phyloP scores from a whole-genome alignment of 345 rosid species.

The Eutrema heterophyllum region DNA sequence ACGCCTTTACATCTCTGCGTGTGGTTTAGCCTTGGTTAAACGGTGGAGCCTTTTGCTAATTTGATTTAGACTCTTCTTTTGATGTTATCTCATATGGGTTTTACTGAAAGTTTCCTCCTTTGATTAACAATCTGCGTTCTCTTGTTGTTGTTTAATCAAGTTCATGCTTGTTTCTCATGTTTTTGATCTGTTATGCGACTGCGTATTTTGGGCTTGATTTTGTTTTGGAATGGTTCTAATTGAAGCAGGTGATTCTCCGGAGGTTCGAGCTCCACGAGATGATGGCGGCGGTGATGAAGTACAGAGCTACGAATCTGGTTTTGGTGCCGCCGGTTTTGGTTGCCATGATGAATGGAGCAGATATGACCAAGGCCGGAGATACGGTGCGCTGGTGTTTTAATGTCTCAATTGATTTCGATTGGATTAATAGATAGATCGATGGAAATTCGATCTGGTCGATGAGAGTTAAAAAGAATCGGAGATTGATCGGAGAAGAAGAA shows the following conservation, averaged over 20 bases:
- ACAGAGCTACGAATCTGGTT: too few relatives aligned
- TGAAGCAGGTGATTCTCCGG: constrained; percentile 37
- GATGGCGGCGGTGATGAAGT: too few relatives aligned
- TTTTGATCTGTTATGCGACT: background rate
- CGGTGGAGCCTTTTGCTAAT: background rate
- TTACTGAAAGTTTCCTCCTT: constrained; percentile 4
- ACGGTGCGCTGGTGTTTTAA: too few relatives aligned
- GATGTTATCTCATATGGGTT: constrained; percentile 5
- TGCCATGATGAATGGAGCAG: too few relatives aligned
- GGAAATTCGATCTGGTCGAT: too few relatives aligned
- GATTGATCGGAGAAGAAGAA: too few relatives aligned
- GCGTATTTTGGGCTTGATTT: background rate
- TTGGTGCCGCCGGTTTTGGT: too few relatives aligned
- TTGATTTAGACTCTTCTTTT: background rate
- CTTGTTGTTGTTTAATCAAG: background rate
- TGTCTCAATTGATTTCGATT: too few relatives aligned
- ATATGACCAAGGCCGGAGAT: too few relatives aligned
- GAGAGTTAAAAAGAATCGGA: too few relatives aligned
- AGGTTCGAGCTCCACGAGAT: too few relatives aligned
- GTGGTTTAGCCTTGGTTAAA: background rate
- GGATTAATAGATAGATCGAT: too few relatives aligned
- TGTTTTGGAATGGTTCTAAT: background rate
- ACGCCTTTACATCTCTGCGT: background rate
- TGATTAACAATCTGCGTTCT: background rate
- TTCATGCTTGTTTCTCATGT: background rate